phyloP scores from a whole-genome alignment of 257 asterid genomes.

The Nicotiana attenuata region DNA sequence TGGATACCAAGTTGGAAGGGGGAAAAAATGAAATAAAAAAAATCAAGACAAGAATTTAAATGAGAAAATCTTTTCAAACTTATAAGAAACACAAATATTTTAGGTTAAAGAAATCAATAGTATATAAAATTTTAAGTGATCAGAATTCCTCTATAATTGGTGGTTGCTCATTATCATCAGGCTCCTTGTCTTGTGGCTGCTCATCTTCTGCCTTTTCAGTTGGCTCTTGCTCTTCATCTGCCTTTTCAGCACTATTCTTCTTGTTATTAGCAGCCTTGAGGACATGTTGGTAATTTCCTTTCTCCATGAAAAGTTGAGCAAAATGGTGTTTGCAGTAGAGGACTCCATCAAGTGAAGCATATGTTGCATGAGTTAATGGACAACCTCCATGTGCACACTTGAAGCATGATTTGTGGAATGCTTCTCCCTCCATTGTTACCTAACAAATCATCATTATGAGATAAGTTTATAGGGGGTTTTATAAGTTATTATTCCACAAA shows the following conservation, averaged over 20 bases:
- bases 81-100: background rate
- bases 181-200: background rate
- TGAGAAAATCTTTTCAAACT: background rate
- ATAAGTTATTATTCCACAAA: too few species aligned
- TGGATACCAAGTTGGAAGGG: background rate
- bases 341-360: slow-evolving; percentile 82
- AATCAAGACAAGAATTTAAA: background rate
- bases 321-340: slow-evolving; percentile 92
- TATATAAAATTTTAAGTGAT: background rate
- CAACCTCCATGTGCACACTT: slow-evolving; percentile 94
- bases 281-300: slow-evolving; percentile 68
- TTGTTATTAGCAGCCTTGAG: slow-evolving; percentile 31
- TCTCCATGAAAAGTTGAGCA: slow-evolving; percentile 84
- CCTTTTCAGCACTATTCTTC: slow-evolving; percentile 4
- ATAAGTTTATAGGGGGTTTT: background rate
- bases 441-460: background rate
- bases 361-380: slow-evolving; percentile 58
- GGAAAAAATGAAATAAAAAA: background rate
- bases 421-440: slow-evolving; percentile 56
- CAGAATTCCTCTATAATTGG: background rate
- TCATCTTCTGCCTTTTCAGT: slow-evolving; percentile 6
- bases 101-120: background rate
- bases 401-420: slow-evolving; percentile 82
- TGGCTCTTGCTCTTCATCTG: background rate
- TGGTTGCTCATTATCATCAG: background rate